Conservation (phyloP, 306 rosid species). For the Dalbergia cultrata region DNA sequence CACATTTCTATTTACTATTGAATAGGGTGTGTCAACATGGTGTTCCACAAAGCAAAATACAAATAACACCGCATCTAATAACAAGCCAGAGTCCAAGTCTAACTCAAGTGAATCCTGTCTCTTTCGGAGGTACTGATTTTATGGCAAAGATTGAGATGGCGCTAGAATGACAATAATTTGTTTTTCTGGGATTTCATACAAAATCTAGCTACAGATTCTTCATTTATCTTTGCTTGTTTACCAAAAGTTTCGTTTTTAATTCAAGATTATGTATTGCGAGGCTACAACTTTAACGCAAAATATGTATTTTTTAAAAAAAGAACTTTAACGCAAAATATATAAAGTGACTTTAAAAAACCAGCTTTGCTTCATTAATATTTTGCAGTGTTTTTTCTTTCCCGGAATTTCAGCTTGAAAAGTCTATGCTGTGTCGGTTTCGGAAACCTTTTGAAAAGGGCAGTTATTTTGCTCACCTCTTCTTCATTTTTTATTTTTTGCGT, state of each 20-base stretch:
- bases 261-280: not conserved
- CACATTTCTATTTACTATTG: too few species aligned
- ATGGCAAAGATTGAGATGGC: too few species aligned
- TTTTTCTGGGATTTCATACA: too few species aligned
- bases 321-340: not conserved
- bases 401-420: not conserved
- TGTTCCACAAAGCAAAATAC: too few species aligned
- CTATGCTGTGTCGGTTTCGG: slow-evolving; percentile 3
- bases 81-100: too few species aligned
- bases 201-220: not conserved
- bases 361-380: not conserved
- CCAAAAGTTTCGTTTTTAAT: not conserved
- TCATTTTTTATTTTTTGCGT: not conserved
- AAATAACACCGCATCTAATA: too few species aligned
- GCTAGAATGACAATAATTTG: too few species aligned
- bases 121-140: too few species aligned
- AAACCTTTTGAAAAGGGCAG: not conserved
- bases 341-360: not conserved
- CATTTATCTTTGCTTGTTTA: not conserved
- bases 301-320: too few species aligned
- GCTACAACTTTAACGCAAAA: not conserved
- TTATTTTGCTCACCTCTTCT: not conserved
- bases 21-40: too few species aligned
- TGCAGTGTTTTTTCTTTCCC: not conserved
- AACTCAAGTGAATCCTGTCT: too few species aligned